Evolutionary conservation across 192 early-diverging fungal species (phyloP).

Genomic region (Gaertneriomyces semiglobifer): DNA sequence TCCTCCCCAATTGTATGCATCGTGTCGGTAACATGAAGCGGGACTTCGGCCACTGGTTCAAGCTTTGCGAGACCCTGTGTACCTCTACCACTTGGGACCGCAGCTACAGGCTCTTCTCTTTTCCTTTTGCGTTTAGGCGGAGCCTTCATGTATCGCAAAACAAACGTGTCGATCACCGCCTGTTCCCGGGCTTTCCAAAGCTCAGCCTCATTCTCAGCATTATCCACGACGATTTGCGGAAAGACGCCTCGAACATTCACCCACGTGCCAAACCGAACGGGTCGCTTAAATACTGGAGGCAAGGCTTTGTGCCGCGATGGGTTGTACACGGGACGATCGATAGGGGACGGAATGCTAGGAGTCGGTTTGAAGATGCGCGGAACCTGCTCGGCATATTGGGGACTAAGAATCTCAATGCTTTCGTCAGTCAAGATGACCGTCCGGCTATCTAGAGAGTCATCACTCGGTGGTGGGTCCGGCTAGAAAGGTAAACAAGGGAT

Average conservation of each 20-base stretch:
- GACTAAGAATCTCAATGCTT: conserved; percentile 49
- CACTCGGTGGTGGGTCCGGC: conserved; percentile 4
- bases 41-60: neutral
- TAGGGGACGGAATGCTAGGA: conserved; percentile 37
- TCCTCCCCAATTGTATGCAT: neutral
- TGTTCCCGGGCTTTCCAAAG: conserved; percentile 5
- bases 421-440: conserved; percentile 50
- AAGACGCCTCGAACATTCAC: conserved; percentile 32
- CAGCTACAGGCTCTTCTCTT: conserved; percentile 1
- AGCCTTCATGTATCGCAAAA: conserved; percentile 26
- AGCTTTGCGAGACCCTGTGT: neutral
- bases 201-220: conserved; percentile 15
- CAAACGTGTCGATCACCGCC: neutral
- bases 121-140: neutral
- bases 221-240: conserved; percentile 5
- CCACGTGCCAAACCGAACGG: conserved; percentile 35
- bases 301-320: conserved; percentile 37
- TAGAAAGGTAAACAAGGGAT: too few relatives aligned
- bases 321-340: conserved; percentile 39
- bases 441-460: conserved; percentile 11
- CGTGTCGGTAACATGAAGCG: neutral
- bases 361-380: conserved; percentile 37
- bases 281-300: conserved; percentile 28
- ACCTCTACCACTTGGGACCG: neutral
- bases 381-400: conserved; percentile 15